These are phyloP conservation scores for Chaetomium fimeti DNA, from an alignment of 495 filamentous ascomycete species.

Conservation along the genomic window DNA sequence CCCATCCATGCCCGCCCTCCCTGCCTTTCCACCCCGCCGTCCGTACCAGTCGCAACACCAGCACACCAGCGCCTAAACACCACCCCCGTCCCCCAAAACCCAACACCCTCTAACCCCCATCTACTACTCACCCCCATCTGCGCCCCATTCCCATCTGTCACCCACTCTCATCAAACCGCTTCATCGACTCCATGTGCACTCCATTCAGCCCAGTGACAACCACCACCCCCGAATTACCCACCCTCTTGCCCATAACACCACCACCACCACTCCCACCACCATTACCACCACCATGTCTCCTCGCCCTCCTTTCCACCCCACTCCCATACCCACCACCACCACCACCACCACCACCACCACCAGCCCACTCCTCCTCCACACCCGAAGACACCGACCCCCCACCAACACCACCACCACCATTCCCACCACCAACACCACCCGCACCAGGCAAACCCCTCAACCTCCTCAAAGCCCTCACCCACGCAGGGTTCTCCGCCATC, in stretches of 20 bases:
- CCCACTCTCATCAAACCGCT: background rate
- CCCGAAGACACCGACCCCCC: background rate
- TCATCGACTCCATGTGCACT: background rate
- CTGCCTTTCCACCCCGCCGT: no score
- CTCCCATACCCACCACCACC: background rate
- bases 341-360: background rate
- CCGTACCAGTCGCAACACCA: background rate
- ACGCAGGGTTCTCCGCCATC: constrained; percentile 31
- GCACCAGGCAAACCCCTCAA: constrained; percentile 18
- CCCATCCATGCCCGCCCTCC: no score
- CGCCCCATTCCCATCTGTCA: no score
- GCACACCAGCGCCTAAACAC: background rate
- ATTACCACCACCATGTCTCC: background rate
- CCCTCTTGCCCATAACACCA: background rate
- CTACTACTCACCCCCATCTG: no score
- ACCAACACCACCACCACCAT: background rate
- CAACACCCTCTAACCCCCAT: background rate
- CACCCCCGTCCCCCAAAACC: background rate
- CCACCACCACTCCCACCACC: background rate
- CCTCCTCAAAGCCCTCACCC: constrained; percentile 28
- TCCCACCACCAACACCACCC: background rate
- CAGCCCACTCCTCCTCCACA: background rate
- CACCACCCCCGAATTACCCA: background rate
- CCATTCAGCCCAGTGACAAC: background rate
- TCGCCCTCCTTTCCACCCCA: background rate